phyloP scores from a whole-genome alignment of 2,329 filamentous ascomycete species.

The Pseudogymnoascus sp. region DNA sequence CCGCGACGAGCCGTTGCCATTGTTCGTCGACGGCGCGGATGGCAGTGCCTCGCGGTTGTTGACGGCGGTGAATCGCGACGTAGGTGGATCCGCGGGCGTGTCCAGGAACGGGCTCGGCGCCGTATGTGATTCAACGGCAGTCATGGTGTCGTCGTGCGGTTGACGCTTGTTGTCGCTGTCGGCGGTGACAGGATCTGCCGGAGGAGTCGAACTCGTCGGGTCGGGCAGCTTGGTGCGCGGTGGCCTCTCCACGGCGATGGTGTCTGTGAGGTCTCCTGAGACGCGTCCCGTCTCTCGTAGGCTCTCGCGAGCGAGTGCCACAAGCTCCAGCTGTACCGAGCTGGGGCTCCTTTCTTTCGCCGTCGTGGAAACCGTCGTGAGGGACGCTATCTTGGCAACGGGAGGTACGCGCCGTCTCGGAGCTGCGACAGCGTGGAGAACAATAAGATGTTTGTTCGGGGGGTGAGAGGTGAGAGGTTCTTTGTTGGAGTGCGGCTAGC shows the following conservation, averaged over 20 bases:
- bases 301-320: constrained; percentile 10
- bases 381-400: not conserved
- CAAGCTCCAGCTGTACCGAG: constrained; percentile 4
- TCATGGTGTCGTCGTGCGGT: constrained; percentile 1
- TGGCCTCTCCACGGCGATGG: not conserved
- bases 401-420: constrained; percentile 2
- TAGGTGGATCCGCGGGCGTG: constrained; percentile 21
- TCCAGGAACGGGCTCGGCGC: constrained; percentile 8
- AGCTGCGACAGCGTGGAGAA: constrained; percentile 9
- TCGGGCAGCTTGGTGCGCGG: constrained; percentile 15
- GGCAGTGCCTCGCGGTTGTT: constrained; percentile 24
- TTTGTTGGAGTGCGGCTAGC: not conserved
- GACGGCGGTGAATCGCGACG: constrained; percentile 28
- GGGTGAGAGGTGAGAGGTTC: not conserved
- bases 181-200: not conserved
- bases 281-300: not conserved
- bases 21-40: constrained; percentile 6
- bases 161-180: constrained; percentile 15
- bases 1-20: constrained; percentile 16
- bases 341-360: constrained; percentile 9
- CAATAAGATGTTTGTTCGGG: not conserved
- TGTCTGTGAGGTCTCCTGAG: not conserved
- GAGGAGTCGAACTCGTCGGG: not conserved
- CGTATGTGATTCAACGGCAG: constrained; percentile 9
- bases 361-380: constrained; percentile 9